Conservation (phyloP, 2,329 filamentous ascomycete species). For the Colletotrichum aenigma region DNA sequence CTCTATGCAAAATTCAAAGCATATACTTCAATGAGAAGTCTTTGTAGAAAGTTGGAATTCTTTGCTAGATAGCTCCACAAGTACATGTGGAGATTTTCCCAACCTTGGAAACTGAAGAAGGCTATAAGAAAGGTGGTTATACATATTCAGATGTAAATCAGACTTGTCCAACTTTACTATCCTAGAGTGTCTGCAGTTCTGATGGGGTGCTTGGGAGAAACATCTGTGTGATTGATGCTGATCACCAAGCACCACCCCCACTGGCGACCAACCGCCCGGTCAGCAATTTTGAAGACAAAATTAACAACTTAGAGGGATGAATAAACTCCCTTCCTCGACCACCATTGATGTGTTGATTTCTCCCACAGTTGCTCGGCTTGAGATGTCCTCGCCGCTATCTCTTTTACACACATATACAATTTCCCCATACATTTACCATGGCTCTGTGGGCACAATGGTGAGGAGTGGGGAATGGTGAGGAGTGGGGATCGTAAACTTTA, state of each 20-base stretch:
- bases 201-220: too few relatives aligned
- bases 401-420: not conserved
- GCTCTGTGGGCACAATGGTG: not conserved
- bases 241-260: too few relatives aligned
- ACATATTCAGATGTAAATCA: not conserved
- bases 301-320: not conserved
- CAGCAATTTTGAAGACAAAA: not conserved
- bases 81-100: not conserved
- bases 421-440: not conserved
- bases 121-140: not conserved
- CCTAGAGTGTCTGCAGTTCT: not conserved
- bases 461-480: not conserved
- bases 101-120: not conserved
- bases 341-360: not conserved
- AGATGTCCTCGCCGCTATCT: not conserved
- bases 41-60: not conserved
- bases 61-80: not conserved
- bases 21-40: not conserved
- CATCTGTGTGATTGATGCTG: too few relatives aligned
- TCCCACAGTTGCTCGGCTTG: not conserved
- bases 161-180: not conserved
- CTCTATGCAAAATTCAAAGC: rapidly evolving
- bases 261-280: too few relatives aligned
- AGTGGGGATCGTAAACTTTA: not conserved
- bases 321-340: not conserved